Evolutionary conservation across 805 yeast genomes (phyloP).

Genomic region (Ogataea paraovalis): DNA sequence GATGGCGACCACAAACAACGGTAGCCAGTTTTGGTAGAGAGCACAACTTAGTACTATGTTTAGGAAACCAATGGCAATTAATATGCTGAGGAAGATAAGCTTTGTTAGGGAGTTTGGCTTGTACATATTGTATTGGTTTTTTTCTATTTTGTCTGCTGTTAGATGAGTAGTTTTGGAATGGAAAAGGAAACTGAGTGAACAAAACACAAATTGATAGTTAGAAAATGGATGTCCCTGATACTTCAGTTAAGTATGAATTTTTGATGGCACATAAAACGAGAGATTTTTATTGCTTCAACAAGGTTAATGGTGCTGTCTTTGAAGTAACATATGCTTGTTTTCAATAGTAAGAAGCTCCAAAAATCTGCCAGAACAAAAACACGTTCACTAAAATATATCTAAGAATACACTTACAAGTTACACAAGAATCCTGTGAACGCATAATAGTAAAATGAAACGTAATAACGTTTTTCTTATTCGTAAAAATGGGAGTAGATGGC

Average conservation of each 20-base stretch:
- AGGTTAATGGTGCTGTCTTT: no score
- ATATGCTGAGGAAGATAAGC: constrained; percentile 66
- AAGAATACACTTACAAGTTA: no score
- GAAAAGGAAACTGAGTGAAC: no score
- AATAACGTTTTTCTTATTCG: background rate
- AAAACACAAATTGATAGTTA: no score
- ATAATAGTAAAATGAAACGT: background rate
- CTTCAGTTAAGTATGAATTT: no score
- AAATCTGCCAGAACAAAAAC: constrained; percentile 7
- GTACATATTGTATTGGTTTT: constrained; percentile 6
- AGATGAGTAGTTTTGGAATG: background rate
- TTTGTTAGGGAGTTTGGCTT: constrained; percentile 59
- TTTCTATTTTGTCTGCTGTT: background rate
- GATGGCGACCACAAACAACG: constrained; percentile 56
- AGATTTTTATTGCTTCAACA: no score
- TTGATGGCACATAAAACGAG: no score
- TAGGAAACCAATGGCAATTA: constrained; percentile 85
- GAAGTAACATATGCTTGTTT: no score
- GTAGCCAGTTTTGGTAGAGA: constrained; percentile 84
- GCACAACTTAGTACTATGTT: constrained; percentile 86
- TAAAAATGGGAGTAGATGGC: background rate
- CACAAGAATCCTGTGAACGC: background rate
- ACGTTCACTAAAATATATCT: constrained; percentile 4
- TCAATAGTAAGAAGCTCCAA: no score
- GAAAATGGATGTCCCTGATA: no score